These are phyloP conservation scores for Pinus tabuliformis DNA, from an alignment of 75 land plant genomes.

Conservation along the genomic window DNA sequence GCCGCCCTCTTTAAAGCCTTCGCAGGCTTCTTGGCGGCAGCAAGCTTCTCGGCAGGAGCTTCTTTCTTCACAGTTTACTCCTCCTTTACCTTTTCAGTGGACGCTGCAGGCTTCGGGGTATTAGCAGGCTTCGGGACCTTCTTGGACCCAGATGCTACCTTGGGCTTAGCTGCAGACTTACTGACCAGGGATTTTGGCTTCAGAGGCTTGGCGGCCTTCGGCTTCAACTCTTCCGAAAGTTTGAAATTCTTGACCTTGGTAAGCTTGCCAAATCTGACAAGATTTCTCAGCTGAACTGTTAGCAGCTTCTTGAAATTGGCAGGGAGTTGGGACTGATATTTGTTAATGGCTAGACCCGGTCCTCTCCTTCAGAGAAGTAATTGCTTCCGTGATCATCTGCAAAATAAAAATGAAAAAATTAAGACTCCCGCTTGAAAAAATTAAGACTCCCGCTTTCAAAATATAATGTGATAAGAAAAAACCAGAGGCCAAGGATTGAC, in stretches of 20 bases:
- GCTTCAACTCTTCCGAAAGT: slow-evolving; percentile 24
- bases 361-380: slow-evolving; percentile 64
- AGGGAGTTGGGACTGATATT: slow-evolving; percentile 48
- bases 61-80: slow-evolving; percentile 4
- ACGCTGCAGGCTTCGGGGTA: slow-evolving; percentile 2
- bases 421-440: not conserved
- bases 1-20: not conserved
- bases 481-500: not conserved
- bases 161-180: slow-evolving; percentile 18
- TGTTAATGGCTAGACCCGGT: slow-evolving; percentile 83
- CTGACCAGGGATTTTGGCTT: not conserved
- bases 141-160: slow-evolving; percentile 4
- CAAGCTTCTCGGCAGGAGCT: not conserved
- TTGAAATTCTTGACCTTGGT: slow-evolving; percentile 75
- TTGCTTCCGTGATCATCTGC: slow-evolving; percentile 83
- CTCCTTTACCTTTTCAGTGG: slow-evolving; percentile 6
- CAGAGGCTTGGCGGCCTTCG: not conserved
- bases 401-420: not conserved
- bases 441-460: not conserved
- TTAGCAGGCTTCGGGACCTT: slow-evolving; percentile 14
- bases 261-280: slow-evolving; percentile 50
- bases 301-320: slow-evolving; percentile 74
- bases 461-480: not conserved
- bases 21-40: slow-evolving; percentile 8
- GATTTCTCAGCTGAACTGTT: slow-evolving; percentile 57